phyloP scores from a whole-genome alignment of 2,329 filamentous ascomycete genomes.

The Penicillium vulpinum region DNA sequence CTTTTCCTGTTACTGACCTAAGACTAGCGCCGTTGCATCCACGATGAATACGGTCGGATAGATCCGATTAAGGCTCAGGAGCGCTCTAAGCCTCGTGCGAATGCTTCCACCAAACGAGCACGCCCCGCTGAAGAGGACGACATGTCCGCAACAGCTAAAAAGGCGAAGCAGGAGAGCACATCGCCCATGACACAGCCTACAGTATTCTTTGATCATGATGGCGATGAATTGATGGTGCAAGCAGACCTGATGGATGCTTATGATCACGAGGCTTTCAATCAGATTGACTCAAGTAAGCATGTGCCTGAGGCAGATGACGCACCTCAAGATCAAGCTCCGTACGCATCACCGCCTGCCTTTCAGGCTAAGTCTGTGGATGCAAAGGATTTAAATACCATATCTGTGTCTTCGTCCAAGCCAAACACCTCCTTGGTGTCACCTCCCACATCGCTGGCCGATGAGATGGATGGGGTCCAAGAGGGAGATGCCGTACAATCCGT shows the following conservation, averaged over 20 bases:
- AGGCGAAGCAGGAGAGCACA: constrained; percentile 37
- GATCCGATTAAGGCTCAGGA: constrained; percentile 65
- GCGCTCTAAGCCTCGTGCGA: constrained; percentile 59
- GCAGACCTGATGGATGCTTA: constrained; percentile 14
- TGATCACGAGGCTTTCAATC: constrained; percentile 13
- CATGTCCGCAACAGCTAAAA: constrained; percentile 29
- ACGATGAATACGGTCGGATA: constrained; percentile 64
- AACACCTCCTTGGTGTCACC: constrained; percentile 46
- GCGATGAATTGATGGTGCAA: constrained; percentile 16
- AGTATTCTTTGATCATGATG: constrained; percentile 22
- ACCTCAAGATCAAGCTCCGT: constrained; percentile 29
- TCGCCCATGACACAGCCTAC: constrained; percentile 27
- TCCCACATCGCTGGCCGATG: constrained; percentile 46
- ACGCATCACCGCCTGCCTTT: constrained; percentile 41
- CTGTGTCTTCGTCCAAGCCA: constrained; percentile 32
- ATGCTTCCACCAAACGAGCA: constrained; percentile 57
- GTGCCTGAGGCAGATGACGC: constrained; percentile 18
- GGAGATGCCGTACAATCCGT: constrained; percentile 30
- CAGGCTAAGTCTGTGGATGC: constrained; percentile 36
- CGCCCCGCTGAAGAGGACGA: constrained; percentile 45
- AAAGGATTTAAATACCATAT: constrained; percentile 29
- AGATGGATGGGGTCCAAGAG: constrained; percentile 38
- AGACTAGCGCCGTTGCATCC: constrained; percentile 63
- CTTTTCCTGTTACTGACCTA: constrained; percentile 21
- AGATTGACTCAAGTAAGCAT: constrained; percentile 8